Evolutionary conservation across 2,329 filamentous ascomycete genomes (phyloP).

Genomic region (Beauveria brongniartii): DNA sequence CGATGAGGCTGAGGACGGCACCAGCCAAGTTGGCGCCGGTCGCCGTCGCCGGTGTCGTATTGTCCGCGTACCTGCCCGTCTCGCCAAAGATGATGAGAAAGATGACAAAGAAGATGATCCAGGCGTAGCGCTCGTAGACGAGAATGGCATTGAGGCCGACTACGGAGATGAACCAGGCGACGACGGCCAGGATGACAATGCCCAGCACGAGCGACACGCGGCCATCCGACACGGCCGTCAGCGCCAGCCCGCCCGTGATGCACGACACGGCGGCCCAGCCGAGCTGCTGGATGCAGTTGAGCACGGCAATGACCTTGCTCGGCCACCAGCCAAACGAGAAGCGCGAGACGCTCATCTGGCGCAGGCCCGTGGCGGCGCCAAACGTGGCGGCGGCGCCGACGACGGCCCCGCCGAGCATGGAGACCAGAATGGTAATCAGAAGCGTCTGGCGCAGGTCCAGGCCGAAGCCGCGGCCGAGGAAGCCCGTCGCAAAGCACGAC

Average conservation of each 20-base stretch:
- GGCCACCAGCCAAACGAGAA: constrained; percentile 45
- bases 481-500: constrained; percentile 42
- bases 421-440: constrained; percentile 36
- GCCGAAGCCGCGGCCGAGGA: constrained; percentile 41
- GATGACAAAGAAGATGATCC: constrained; percentile 38
- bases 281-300: constrained; percentile 30
- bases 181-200: constrained; percentile 42
- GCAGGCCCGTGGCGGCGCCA: constrained; percentile 40
- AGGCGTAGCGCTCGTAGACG: constrained; percentile 42
- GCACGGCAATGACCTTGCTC: constrained; percentile 38
- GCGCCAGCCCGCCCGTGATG: constrained; percentile 42
- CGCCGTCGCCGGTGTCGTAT: constrained; percentile 23
- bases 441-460: constrained; percentile 36
- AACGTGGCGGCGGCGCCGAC: constrained; percentile 42
- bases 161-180: constrained; percentile 42
- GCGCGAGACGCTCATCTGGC: constrained; percentile 41
- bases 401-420: constrained; percentile 27
- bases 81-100: constrained; percentile 43
- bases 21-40: constrained; percentile 30
- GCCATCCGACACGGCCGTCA: constrained; percentile 37
- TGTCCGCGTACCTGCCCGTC: constrained; percentile 32
- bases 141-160: constrained; percentile 42
- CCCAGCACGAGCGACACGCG: constrained; percentile 41
- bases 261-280: constrained; percentile 44
- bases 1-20: constrained; percentile 33